Evolutionary conservation across 192 early-diverging fungal genomes (phyloP).

Genomic region (Spizellomyces sp.): DNA sequence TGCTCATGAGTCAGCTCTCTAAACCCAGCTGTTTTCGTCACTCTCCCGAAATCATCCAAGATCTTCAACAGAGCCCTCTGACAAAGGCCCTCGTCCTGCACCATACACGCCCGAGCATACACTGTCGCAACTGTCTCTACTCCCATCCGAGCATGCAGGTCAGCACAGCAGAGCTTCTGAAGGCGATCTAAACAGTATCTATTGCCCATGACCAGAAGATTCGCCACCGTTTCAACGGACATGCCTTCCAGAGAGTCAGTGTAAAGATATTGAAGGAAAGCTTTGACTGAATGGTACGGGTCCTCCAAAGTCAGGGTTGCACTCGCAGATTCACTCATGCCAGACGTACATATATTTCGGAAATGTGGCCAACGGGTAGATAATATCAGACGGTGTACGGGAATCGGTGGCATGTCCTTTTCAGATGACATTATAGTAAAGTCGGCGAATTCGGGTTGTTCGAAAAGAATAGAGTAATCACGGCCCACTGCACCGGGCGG

Average conservation of each 20-base stretch:
- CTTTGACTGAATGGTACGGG: constrained; percentile 47
- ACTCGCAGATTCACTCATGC: constrained; percentile 55
- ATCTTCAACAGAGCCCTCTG: constrained; percentile 56
- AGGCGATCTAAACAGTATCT: constrained; percentile 61
- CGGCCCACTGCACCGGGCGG: constrained; percentile 46
- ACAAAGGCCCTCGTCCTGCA: constrained; percentile 54
- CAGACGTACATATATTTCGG: constrained; percentile 52
- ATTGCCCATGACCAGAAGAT: constrained; percentile 63
- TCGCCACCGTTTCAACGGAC: constrained; percentile 43
- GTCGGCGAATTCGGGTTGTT: constrained; percentile 52
- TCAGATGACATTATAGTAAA: constrained; percentile 49
- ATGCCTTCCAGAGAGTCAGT: constrained; percentile 56
- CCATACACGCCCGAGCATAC: constrained; percentile 54
- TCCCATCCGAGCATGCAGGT: constrained; percentile 49
- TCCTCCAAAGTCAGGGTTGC: constrained; percentile 55
- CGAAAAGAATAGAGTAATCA: constrained; percentile 41
- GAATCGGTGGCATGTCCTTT: constrained; percentile 45
- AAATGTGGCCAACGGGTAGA: constrained; percentile 70
- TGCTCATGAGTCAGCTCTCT: constrained; percentile 51
- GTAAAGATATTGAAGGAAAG: constrained; percentile 61
- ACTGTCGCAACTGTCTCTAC: constrained; percentile 59
- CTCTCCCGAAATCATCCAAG: constrained; percentile 60
- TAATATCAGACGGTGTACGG: constrained; percentile 60
- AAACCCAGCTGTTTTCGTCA: constrained; percentile 59
- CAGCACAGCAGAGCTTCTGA: constrained; percentile 47